Base-by-base conservation (phyloP, 2,329 filamentous ascomycete species). In the Xylaria sp. region DNA sequence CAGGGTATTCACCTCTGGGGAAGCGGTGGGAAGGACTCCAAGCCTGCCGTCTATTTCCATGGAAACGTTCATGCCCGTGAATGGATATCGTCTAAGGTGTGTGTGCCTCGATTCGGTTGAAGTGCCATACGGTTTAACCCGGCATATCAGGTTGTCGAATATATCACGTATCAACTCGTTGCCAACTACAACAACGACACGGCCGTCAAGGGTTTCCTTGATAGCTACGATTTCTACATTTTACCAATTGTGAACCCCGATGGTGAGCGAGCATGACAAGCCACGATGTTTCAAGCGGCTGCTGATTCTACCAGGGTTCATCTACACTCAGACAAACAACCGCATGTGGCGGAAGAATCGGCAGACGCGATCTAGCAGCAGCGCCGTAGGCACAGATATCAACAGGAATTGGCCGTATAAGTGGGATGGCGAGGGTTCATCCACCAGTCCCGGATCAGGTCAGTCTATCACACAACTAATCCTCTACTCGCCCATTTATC, bases 221-320 rank as follows among this genome's bases (percentile, higher is more conserved):
- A 85, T 66, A 78, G 74, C 40, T 85, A 82, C 61, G 82, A 85
- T 67, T 85, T 82, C 64, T 84, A 82, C 66, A 79, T 86, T 61
- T 70, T 82, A 52, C 79, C 80, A 1, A 72, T 82, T 47, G 77
- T 80, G 29, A 82, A 83, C 62, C 78, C 80, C 2, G 79, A 82
- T 57, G 78, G 75, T 77, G 58, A 57, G 69, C 42, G n/a, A 7
- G 22, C 3, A 4, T 11, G 0, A 2, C n/a, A n/a, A n/a, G n/a
- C 9, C 11, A 8, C 7, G 20, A 38, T 13, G 11, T 21, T 17
- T 6, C 9, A 2, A 24, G 29, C 37, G 17, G 37, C 42, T 21
- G 45, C 60, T 56, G 39, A 61, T 54, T 4, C 40, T 22, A 38
- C 20, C 50, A 77, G 78, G 79, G 24, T 82, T 82, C 59, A 69